Evolutionary conservation across 768 basidiomycete species (phyloP).

Genomic region (Lentinula aciculospora): DNA sequence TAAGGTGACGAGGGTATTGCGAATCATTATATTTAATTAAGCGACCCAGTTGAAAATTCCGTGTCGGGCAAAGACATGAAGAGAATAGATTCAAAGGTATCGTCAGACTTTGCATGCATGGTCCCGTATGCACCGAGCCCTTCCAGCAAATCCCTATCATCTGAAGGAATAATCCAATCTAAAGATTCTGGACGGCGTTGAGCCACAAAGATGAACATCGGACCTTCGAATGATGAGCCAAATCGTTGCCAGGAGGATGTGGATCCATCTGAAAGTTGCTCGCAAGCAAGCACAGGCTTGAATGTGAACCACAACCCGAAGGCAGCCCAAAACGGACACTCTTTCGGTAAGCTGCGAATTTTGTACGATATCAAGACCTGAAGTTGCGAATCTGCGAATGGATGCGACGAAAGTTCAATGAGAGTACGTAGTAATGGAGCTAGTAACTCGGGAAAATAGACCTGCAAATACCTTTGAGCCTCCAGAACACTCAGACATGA

Average conservation of each 20-base stretch:
- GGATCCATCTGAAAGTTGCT: not conserved
- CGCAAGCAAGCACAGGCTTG: slow-evolving; percentile 41
- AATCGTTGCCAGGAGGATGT: slow-evolving; percentile 32
- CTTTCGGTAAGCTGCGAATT: slow-evolving; percentile 66
- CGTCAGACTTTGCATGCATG: slow-evolving; percentile 45
- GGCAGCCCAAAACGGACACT: slow-evolving; percentile 71
- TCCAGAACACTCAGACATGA: not conserved
- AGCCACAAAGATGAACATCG: slow-evolving; percentile 58
- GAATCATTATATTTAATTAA: no score
- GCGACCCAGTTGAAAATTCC: no score
- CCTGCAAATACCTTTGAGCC: slow-evolving; percentile 29
- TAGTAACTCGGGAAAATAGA: slow-evolving; percentile 82
- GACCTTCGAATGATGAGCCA: slow-evolving; percentile 35
- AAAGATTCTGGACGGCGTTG: slow-evolving; percentile 51
- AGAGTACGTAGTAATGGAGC: slow-evolving; percentile 73
- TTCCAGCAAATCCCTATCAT: slow-evolving; percentile 49
- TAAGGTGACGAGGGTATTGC: not conserved
- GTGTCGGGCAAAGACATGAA: slow-evolving; percentile 33
- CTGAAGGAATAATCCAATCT: slow-evolving; percentile 45
- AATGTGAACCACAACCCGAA: slow-evolving; percentile 79
- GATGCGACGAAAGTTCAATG: slow-evolving; percentile 60
- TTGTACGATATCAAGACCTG: slow-evolving; percentile 70
- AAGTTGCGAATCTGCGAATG: slow-evolving; percentile 22
- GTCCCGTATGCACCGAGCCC: slow-evolving; percentile 51
- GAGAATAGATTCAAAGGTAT: slow-evolving; percentile 67